phyloP scores from a whole-genome alignment of 768 basidiomycete species.

The Panaeolus cyanescens region DNA sequence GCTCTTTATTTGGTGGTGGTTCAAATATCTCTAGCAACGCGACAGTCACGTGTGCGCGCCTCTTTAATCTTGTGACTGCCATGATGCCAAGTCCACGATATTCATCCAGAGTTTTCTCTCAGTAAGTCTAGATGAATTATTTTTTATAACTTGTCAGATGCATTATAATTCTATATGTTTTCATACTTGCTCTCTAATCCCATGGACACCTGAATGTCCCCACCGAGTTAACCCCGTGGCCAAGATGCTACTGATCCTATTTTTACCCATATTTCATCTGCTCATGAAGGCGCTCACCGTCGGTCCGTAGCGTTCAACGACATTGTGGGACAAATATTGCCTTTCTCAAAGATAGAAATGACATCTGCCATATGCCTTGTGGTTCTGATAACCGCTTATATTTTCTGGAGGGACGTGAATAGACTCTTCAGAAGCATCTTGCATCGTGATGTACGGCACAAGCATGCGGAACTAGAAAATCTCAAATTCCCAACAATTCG shows the following conservation, averaged over 20 bases:
- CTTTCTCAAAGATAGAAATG: conserved; percentile 3
- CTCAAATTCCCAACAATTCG: conserved; percentile 8
- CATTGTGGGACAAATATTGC: not conserved
- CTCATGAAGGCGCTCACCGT: not conserved
- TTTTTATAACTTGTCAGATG: no score
- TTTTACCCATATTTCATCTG: not conserved
- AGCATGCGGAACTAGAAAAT: not conserved
- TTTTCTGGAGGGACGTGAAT: not conserved
- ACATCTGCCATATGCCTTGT: conserved; percentile 6
- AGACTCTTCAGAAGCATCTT: conserved; percentile 10
- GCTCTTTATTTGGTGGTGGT: conserved; percentile 38
- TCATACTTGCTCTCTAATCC: conserved; percentile 15
- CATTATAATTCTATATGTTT: no score
- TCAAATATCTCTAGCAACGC: conserved; percentile 30
- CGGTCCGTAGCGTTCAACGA: conserved; percentile 6
- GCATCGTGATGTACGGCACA: not conserved
- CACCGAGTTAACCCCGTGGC: conserved; percentile 11
- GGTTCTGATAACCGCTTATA: not conserved
- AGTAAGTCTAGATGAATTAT: no score
- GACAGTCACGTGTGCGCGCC: conserved; percentile 33
- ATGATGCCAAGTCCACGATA: no score
- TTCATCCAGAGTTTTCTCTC: no score
- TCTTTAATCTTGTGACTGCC: not conserved
- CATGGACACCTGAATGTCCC: conserved; percentile 1
- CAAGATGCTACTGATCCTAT: not conserved